Base-by-base conservation (phyloP, 495 filamentous ascomycete genomes). In the Oleoguttula mirabilis region DNA sequence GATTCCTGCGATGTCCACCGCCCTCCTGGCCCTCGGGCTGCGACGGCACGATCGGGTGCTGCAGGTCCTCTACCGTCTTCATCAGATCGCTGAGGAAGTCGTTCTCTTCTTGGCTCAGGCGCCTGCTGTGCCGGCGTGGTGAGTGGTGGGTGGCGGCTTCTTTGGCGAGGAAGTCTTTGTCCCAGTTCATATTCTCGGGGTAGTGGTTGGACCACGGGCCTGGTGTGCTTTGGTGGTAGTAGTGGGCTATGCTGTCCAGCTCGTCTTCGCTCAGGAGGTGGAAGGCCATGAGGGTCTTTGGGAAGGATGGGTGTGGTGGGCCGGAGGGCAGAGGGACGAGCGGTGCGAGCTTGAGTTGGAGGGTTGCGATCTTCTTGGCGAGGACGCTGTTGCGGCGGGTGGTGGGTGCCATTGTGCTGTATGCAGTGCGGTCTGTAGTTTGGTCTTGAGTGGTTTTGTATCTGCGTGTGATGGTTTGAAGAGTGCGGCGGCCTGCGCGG, bases 161-260 rank as follows among this genome's bases (percentile, higher is more conserved):
- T 10, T 44, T 47, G 21, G 41, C 47, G 36, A 63, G 50, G 28
- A 56, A 58, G 1, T 48, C 56, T 35, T 45, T 46, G 47, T 59
- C 52, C 60, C 60, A 65, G 36, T 52, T 50, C 61, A 78, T 68
- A 1, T 37, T 51, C n/a, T 62, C 70, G 3, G 85, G 84, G 56
- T 93, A 90, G n/a, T 62, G 55, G 28, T 40, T 38, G 1, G 72
- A 78, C 53, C 64, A 73, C 0, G 47, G 14, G 58, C 60, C 50
- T 30, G 76, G 66, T 38, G 77, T 70, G 33, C 71, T 65, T 57
- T 94, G 84, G 59, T 86, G 77, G 61, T 84, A 90, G 57, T 81
- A 79, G 27, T 66, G 62, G 6, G 84, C 82, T 4, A 93, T 75
- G 25, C 57, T 58, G 54, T 92, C 82, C 31, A 87, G 72, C 57